A percentile compares a stretch with the other conserved stretches of the same genome.
Conservation (phyloP, 2,329 filamentous ascomycete species). For the Penicillium verrucosum region DNA sequence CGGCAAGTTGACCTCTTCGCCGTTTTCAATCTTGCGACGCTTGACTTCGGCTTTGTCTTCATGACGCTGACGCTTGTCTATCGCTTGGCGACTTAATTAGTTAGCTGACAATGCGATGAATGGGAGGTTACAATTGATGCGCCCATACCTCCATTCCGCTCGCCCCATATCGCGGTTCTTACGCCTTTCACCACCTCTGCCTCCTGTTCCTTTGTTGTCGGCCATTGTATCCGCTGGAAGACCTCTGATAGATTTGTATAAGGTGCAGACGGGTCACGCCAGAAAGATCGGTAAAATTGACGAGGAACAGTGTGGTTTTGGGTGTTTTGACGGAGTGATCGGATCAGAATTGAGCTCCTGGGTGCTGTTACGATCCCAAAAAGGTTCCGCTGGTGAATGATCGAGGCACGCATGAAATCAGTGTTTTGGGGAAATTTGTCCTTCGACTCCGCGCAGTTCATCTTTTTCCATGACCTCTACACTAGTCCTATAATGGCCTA, state of each 20-base stretch:
- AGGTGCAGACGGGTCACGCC: slow-evolving; percentile 2
- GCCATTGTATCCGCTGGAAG: slow-evolving; percentile 30
- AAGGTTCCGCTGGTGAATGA: slow-evolving; percentile 18
- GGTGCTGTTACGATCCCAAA: slow-evolving; percentile 6
- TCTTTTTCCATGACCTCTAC: slow-evolving; percentile 6
- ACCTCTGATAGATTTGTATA: slow-evolving; percentile 17
- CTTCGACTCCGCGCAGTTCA: background rate
- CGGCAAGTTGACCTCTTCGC: slow-evolving; percentile 38
- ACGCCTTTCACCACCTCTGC: slow-evolving; percentile 43
- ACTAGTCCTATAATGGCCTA: slow-evolving; percentile 9
- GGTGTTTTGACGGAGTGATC: background rate
- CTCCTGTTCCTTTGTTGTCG: slow-evolving; percentile 33
- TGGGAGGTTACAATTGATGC: background rate
- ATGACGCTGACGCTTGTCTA: slow-evolving; percentile 53
- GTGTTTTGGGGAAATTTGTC: slow-evolving; percentile 11
- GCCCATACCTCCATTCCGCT: slow-evolving; percentile 60
- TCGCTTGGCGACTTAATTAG: slow-evolving; percentile 50
- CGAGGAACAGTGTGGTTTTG: background rate
- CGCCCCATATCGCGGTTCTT: slow-evolving; percentile 67
- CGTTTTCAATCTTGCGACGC: slow-evolving; percentile 52
- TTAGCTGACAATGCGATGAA: slow-evolving; percentile 39
- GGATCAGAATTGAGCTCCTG: background rate
- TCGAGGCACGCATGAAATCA: slow-evolving; percentile 14
- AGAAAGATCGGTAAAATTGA: background rate
- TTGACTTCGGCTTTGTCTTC: slow-evolving; percentile 54